These are phyloP conservation scores for Suillus luteus DNA, from an alignment of 768 basidiomycete genomes.

Conservation along the genomic window DNA sequence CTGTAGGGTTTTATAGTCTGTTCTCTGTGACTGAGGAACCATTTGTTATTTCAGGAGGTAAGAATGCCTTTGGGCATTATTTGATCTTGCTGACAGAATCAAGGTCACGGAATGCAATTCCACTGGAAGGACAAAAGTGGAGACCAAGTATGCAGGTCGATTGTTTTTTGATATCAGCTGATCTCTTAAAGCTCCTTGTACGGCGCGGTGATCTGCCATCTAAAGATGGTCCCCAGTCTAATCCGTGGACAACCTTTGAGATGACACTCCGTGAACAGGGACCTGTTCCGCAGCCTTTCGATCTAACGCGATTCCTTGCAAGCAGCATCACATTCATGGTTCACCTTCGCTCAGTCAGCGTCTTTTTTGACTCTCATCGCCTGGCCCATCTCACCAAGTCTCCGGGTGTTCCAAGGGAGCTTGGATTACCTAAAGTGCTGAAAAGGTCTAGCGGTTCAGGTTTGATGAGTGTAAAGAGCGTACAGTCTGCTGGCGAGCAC, in stretches of 20 bases:
- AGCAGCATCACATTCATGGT: constrained; percentile 95
- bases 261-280: constrained; percentile 84
- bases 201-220: constrained; percentile 68
- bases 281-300: constrained; percentile 80
- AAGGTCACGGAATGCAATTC: constrained; percentile 91
- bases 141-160: constrained; percentile 60
- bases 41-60: constrained; percentile 80
- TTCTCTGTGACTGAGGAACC: constrained; percentile 86
- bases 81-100: constrained; percentile 23
- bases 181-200: constrained; percentile 64
- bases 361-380: constrained; percentile 80
- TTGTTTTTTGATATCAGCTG: not conserved
- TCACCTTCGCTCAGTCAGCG: constrained; percentile 69
- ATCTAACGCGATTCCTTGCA: constrained; percentile 85
- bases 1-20: constrained; percentile 70
- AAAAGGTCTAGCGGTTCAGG: constrained; percentile 54
- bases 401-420: constrained; percentile 48
- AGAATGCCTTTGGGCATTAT: constrained; percentile 13
- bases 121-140: constrained; percentile 89
- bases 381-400: constrained; percentile 69
- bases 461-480: constrained; percentile 66
- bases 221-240: constrained; percentile 32
- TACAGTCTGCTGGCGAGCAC: constrained; percentile 64
- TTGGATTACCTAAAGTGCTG: constrained; percentile 58
- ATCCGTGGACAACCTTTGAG: constrained; percentile 84